These are phyloP conservation scores for Jackrogersella multiformis DNA, from an alignment of 495 filamentous ascomycete species.

Conservation along the genomic window DNA sequence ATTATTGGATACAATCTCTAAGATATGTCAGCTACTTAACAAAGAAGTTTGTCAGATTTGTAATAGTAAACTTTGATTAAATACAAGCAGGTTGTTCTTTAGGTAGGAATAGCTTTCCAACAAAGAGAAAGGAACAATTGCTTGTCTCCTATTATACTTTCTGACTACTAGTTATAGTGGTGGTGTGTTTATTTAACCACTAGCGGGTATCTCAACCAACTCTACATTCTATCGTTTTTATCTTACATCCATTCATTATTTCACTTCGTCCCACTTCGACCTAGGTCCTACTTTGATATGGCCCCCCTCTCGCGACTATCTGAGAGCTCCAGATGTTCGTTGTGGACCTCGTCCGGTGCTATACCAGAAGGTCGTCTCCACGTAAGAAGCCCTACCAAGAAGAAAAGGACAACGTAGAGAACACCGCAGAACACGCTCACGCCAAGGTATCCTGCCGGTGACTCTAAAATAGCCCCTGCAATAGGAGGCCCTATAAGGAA, in stretches of 20 bases:
- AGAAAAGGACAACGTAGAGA: constrained; percentile 17
- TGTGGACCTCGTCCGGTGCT: neutral
- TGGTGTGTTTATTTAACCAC: neutral
- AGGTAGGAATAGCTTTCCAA: too few relatives aligned
- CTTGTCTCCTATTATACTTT: neutral
- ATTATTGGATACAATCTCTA: too few relatives aligned
- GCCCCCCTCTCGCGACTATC: neutral
- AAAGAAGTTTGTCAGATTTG: too few relatives aligned
- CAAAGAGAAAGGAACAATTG: too few relatives aligned
- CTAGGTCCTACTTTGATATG: neutral
- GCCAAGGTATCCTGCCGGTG: constrained; percentile 13
- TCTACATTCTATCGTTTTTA: neutral
- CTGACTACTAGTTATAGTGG: neutral
- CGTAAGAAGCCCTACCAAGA: constrained; percentile 15
- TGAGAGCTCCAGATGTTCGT: neutral
- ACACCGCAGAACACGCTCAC: constrained; percentile 22
- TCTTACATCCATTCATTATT: neutral
- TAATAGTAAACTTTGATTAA: too few relatives aligned
- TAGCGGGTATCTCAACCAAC: too few relatives aligned
- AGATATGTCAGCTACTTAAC: too few relatives aligned
- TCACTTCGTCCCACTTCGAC: neutral
- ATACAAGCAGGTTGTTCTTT: too few relatives aligned
- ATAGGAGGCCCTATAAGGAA: constrained; percentile 52
- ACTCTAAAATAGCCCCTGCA: constrained; percentile 43
- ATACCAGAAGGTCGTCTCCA: neutral